Conservation (phyloP, 2,329 filamentous ascomycete species). For the Dactylellina parvicollis region DNA sequence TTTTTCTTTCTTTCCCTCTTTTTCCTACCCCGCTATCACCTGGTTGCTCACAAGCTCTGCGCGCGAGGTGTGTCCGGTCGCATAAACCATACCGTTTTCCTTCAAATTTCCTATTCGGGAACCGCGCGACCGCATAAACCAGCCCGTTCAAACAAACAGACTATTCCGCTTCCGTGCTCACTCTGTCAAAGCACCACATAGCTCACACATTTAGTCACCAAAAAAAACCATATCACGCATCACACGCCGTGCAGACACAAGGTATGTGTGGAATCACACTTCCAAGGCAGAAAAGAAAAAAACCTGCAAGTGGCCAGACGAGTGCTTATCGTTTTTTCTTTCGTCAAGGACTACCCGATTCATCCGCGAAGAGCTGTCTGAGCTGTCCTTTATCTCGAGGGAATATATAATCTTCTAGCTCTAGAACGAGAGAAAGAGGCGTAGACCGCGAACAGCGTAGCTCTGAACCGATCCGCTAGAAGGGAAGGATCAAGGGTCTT, state of each 20-base stretch:
- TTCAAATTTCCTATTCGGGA: conserved; percentile 53
- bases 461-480: no score
- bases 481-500: no score
- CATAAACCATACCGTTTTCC: conserved; percentile 50
- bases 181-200: not conserved
- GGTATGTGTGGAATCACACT: no score
- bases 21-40: not conserved
- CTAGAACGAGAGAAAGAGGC: no score
- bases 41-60: not conserved
- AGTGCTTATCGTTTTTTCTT: no score
- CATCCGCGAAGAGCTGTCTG: not conserved
- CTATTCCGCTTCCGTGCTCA: not conserved
- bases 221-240: not conserved
- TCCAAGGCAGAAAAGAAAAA: no score
- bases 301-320: no score
- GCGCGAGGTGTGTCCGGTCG: conserved; percentile 1
- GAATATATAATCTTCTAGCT: not conserved
- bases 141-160: not conserved
- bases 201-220: not conserved
- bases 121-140: conserved; percentile 10
- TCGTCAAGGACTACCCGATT: not conserved
- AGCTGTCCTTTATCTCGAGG: not conserved
- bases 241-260: no score
- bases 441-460: no score
- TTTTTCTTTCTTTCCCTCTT: not conserved